A percentile compares a stretch with the other conserved stretches of the same genome.
phyloP scores from a whole-genome alignment of 495 filamentous ascomycete genomes.

The Cairneyella variabilis region DNA sequence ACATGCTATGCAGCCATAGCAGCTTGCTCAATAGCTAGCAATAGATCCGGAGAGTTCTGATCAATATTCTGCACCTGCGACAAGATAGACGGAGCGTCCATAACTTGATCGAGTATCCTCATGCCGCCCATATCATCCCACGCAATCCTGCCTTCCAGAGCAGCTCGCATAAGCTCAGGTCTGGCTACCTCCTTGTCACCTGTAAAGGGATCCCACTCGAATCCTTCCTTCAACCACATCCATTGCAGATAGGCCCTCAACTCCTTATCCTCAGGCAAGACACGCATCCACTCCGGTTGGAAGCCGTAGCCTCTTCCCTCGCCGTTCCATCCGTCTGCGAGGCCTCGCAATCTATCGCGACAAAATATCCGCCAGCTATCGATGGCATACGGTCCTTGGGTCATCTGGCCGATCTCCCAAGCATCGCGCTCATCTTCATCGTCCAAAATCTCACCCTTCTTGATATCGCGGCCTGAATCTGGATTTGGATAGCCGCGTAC shows the following conservation, averaged over 20 bases:
- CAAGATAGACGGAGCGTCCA: not conserved
- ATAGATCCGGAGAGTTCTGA: too few relatives aligned
- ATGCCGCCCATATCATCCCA: constrained; percentile 49
- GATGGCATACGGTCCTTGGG: constrained; percentile 82
- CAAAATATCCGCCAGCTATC: constrained; percentile 96
- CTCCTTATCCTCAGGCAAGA: constrained; percentile 85
- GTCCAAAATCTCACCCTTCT: constrained; percentile 38
- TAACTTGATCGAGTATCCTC: constrained; percentile 14
- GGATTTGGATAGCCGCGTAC: constrained; percentile 64
- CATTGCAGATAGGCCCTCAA: constrained; percentile 79
- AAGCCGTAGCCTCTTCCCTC: constrained; percentile 34
- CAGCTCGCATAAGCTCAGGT: constrained; percentile 53
- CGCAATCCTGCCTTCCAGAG: constrained; percentile 54
- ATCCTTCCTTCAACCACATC: constrained; percentile 89
- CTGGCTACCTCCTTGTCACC: constrained; percentile 57
- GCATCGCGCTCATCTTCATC: constrained; percentile 38
- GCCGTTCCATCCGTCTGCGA: constrained; percentile 60
- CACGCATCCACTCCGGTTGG: constrained; percentile 80
- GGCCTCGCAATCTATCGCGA: constrained; percentile 67
- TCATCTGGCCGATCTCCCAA: constrained; percentile 86
- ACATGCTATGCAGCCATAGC: too few relatives aligned
- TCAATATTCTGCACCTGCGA: too few relatives aligned
- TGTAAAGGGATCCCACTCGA: constrained; percentile 71
- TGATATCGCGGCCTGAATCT: constrained; percentile 45
- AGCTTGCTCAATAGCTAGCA: too few relatives aligned